These are phyloP conservation scores for Paratrimastix pyriformis DNA, from an alignment of 78 protist species.

Conservation along the genomic window DNA sequence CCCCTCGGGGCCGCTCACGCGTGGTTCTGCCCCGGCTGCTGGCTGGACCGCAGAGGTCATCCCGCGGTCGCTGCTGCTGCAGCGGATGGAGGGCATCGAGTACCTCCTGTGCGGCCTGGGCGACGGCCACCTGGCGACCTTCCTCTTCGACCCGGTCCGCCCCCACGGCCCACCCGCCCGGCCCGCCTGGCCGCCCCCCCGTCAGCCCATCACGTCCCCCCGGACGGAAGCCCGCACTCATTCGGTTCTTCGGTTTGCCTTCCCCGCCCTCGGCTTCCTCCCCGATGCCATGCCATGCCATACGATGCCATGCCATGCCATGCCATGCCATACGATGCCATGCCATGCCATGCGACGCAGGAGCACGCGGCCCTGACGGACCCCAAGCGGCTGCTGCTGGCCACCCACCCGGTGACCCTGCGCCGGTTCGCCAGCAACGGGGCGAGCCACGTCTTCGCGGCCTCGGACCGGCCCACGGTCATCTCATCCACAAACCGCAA, in stretches of 20 bases:
- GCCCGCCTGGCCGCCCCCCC: neutral
- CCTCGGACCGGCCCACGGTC: slow-evolving; percentile 76
- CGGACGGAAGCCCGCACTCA: too few relatives aligned
- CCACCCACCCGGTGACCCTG: slow-evolving; percentile 67
- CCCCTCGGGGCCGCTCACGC: too few relatives aligned
- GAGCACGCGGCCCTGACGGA: slow-evolving; percentile 27
- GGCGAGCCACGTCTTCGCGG: slow-evolving; percentile 55
- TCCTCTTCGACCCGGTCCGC: slow-evolving; percentile 16
- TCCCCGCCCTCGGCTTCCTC: too few relatives aligned
- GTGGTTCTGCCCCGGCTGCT: too few relatives aligned
- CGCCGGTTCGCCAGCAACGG: neutral
- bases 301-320: too few relatives aligned
- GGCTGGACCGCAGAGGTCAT: slow-evolving; percentile 15
- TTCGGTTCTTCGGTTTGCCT: too few relatives aligned
- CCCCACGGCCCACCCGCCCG: neutral
- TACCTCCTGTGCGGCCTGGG: slow-evolving; percentile 62
- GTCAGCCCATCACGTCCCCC: too few relatives aligned
- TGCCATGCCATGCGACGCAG: neutral
- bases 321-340: too few relatives aligned
- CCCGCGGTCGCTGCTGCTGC: slow-evolving; percentile 61
- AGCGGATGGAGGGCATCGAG: slow-evolving; percentile 34
- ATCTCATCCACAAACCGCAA: slow-evolving; percentile 46
- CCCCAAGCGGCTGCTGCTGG: slow-evolving; percentile 53
- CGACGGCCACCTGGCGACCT: slow-evolving; percentile 71
- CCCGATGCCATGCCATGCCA: too few relatives aligned